Conservation (phyloP, 2,329 filamentous ascomycete species). For the Periconia macrospinosa region DNA sequence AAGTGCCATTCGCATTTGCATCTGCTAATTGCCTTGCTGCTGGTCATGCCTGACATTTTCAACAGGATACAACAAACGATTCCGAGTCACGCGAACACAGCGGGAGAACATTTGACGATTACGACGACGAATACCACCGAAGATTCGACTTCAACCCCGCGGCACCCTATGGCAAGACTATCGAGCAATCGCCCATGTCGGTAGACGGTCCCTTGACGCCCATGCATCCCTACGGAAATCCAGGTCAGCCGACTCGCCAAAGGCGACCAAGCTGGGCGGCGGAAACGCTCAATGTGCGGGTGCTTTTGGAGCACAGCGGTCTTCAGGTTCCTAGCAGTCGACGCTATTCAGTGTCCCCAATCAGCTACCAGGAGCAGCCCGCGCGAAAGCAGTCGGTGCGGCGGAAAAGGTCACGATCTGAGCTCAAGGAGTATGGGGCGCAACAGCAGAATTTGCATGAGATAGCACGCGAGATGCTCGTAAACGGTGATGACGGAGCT, state of each 20-base stretch:
- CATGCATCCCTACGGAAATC: conserved; percentile 2
- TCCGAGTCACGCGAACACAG: background rate
- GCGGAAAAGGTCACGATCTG: conserved; percentile 25
- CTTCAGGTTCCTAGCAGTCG: conserved; percentile 14
- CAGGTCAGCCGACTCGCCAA: conserved; percentile 3
- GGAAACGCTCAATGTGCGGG: conserved; percentile 30
- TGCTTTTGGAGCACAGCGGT: conserved; percentile 28
- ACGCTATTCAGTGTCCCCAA: conserved; percentile 24
- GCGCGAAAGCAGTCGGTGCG: conserved; percentile 23
- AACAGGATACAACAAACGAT: conserved; percentile 7
- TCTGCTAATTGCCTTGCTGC: background rate
- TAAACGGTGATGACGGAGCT: conserved; percentile 2
- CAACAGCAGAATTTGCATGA: conserved; percentile 28
- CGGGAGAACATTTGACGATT: conserved; percentile 2
- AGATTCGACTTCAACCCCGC: background rate
- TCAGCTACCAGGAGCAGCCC: conserved; percentile 13
- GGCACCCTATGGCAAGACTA: conserved; percentile 6
- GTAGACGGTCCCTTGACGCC: conserved; percentile 10
- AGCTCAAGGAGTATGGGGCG: conserved; percentile 26
- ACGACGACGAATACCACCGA: background rate
- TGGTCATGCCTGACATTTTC: background rate
- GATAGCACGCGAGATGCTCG: conserved; percentile 15
- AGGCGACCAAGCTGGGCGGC: conserved; percentile 25
- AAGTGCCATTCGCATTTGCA: background rate
- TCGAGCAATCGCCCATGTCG: conserved; percentile 7